Base-by-base conservation (phyloP, 2,329 filamentous ascomycete genomes). In the Colletotrichum sidae region DNA sequence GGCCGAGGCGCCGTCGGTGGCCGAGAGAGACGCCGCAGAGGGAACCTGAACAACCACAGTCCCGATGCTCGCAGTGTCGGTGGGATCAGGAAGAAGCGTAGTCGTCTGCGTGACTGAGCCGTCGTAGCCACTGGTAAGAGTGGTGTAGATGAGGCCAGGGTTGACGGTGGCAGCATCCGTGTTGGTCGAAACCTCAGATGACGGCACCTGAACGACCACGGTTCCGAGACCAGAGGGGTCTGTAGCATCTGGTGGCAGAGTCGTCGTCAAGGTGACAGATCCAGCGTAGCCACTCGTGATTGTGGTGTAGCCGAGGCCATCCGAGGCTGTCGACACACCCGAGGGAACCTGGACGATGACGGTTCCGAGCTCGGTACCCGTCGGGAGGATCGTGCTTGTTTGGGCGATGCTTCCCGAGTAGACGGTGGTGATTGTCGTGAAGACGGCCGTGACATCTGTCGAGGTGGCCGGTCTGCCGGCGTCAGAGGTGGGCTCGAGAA, bases 361-460 rank as follows among this genome's bases (percentile, higher is more conserved):
- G 12, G 55, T 57, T 15, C 55, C 55, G n/a, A 50, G 33, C 17
- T 57, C 44, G 33, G 55, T 49, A 4, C 44, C 44, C 8, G 55
- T 50, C 10, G 55, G 45, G 4, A 57, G 8, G 12, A 17, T 13
- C 3, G 45, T 57, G 12, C 44, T 49, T 10, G 55, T 57, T 33
- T 57, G 55, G 12, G 42, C n/a, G 9, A 35, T 57, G 12, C 55
- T 57, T 7, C 55, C 55, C 8, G 47, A 44, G 17, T 49, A 49
- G n/a, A 37, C 42, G 6, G 45, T 41, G 37, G 55, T 57, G 35
- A 57, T 57, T 9, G 55, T 57, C 15, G 55, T 57, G 37, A 49
- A 49, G 35, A 49, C 8, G 9, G 44, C 45, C 17, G 55, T 49
- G 17, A 49, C 55, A 25, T 5, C 25, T 12, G 50, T 33, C 17